Evolutionary conservation across 768 basidiomycete species (phyloP), one percentile per base, ranked within the genome.

Genomic region (Pulveroboletus sp.): DNA sequence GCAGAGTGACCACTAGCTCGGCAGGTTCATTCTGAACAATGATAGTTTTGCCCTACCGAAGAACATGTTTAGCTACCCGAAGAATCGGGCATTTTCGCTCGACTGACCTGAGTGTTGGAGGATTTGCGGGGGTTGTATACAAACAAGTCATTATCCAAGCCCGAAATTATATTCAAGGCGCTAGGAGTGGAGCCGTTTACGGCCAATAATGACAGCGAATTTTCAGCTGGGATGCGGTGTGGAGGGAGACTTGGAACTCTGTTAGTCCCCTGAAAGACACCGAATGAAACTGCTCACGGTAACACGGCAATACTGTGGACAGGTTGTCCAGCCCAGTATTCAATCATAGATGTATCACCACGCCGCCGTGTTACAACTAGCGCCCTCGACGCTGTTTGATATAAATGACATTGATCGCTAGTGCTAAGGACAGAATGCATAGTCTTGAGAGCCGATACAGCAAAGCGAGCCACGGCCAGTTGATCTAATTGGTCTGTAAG

Each of bases 251-350:
- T 95, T 52, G 55, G 47, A 17, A 55, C 41, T 53, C 12, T 35
- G 29, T 60, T 20, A 53, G 31, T 20, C n/a, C 17, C 42, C 14
- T 27, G 36, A 43, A 38, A 17, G 16, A 20, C 23, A 36, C 23
- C 41, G 41, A 13, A 52, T 19, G 20, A 43, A 19, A 24, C 17
- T 41, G 35, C 68, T 83, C 65, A 97, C 94, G 83, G 82, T 1
- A 82, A 74, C 14, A 96, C 67, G 50, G 86, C 80, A 29, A 98
- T 76, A 60, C 85, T 89, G 52, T 92, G 71, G 20, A 96, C 73
- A 19, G 93, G 85, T 56, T 78, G 76, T 10, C 86, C 81, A 56
- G 92, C 77, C 95, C 96, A 99, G 65, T 91, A 97, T 53, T 87
- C 86, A 13, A 95, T 73, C 32, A 70, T 69, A 45, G 79, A 77